Base-by-base conservation (phyloP, 768 basidiomycete genomes). In the Leccinum sublutescens region DNA sequence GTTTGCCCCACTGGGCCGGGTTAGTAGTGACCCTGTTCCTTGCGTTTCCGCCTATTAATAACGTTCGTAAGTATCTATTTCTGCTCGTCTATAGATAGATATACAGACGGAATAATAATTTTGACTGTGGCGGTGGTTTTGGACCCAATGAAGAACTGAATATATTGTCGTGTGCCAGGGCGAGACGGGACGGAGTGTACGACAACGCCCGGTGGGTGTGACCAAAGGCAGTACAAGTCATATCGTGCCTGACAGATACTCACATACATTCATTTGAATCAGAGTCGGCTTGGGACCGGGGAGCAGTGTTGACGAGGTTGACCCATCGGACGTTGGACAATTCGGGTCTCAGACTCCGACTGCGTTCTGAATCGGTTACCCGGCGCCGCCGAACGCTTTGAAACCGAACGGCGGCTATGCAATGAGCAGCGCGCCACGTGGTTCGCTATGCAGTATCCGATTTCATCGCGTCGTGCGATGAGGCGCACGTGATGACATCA, bases 401-500 rank as follows among this genome's bases (percentile, higher is more conserved):
- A 49, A 15, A 14, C 48, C 12, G 23, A 19, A 19, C 10, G 1
- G 9, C 14, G 21, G 47, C 47, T 21, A 17, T 27, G 12, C 40
- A 43, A 15, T 27, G 48, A 23, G 48, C 27, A 15, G 9, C 27
- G 49, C 14, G 2, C 48, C 31, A 31, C 31, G 17, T 27, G 25
- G 25, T 49, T 3, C 47, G 10, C 15, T 27, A 45, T 45, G 31
- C 23, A 4, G 9, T 34, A 31, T 33, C 61, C 62, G 62, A 60
- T 52, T 6, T 19, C 34, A 51, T 40, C 57, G 52, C 45, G 31
- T 47, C 63, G 21, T 52, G 53, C 64, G 64, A 54, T 52, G 40
- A 15, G 43, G 10, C 31, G 27, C 23, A 45, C 19, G 47, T 8
- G 54, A 65, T 62, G 55, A 56, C 27, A 64, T 65, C 50, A 61